Base-by-base conservation (phyloP, 2,329 filamentous ascomycete species). In the Aureobasidium sp. region DNA sequence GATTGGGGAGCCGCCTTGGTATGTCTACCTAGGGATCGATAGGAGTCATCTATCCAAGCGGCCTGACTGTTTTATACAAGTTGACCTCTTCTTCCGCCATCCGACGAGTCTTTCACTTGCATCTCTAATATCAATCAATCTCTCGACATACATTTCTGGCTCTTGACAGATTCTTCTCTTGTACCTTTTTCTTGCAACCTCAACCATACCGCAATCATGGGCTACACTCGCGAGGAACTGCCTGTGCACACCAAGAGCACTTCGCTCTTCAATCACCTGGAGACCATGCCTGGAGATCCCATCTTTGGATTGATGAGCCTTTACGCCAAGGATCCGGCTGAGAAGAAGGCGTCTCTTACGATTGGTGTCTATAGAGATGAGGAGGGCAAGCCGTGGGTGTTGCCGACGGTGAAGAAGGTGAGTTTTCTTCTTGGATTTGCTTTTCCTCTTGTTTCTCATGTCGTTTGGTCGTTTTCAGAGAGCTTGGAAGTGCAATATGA, bases 281-380 rank as follows among this genome's bases (percentile, higher is more conserved):
- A 49, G 2, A 27, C 40, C 15, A 45, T 61, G 60, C 61, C 54
- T 9, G 57, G 54, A 15, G 62, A 97, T 77, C 85, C 91, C 66
- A 85, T 97, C 73, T 97, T 97, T 73, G 91, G 91, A 62, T 80
- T 97, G 67, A 89, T 91, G 82, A 83, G 86, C 66, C 90, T 89
- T 64, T 96, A 86, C 80, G 85, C 85, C 71, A 88, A 88, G 64
- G 92, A 97, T 71, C 76, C 82, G 19, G 80, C 76, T 50, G 76
- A 80, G 62, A 83, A 88, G 75, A 97, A 97, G 78, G 88, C 96
- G 67, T 91, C 96, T 77, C 77, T 97, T 75, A 90, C 92, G 73
- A 81, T 96, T 77, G 92, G 92, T 69, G 92, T 92, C 62, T 97
- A 97, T 76, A 83, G 92, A 73, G 91, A 94, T 71, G 82, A 96